Conservation (phyloP, 768 basidiomycete genomes). For the Hortiboletus campestris region DNA sequence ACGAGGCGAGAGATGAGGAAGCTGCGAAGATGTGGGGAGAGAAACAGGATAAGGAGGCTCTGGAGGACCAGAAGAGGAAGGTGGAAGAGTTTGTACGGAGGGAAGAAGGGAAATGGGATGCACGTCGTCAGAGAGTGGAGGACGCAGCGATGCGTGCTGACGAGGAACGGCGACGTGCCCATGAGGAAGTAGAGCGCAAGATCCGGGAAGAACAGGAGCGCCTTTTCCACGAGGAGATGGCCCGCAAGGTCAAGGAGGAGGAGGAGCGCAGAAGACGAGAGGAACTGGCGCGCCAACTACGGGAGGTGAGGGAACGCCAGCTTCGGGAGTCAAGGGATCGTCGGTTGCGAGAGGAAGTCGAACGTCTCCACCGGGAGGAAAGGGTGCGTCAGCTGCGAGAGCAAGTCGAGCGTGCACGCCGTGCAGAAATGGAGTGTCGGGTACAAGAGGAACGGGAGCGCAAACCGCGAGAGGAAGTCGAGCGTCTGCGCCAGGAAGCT, state of each 20-base stretch:
- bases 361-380: background rate
- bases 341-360: conserved; percentile 4
- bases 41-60: conserved; percentile 11
- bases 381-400: conserved; percentile 4
- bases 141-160: conserved; percentile 16
- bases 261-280: conserved; percentile 9
- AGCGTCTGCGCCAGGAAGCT: conserved; percentile 9
- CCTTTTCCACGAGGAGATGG: conserved; percentile 1
- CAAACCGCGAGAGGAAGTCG: conserved; percentile 13
- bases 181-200: conserved; percentile 24
- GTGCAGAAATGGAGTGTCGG: conserved; percentile 4
- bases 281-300: conserved; percentile 8
- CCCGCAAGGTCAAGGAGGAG: conserved; percentile 15
- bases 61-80: conserved; percentile 14
- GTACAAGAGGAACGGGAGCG: conserved; percentile 4
- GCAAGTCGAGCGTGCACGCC: conserved; percentile 1
- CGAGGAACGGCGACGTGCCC: conserved; percentile 14
- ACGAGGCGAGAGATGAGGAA: conserved; percentile 17
- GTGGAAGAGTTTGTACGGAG: conserved; percentile 21
- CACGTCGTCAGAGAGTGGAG: conserved; percentile 8
- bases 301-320: conserved; percentile 14
- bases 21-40: conserved; percentile 18
- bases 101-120: conserved; percentile 4
- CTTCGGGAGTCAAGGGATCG: background rate
- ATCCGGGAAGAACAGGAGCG: conserved; percentile 24